Base-by-base conservation (phyloP, 805 yeast genomes). In the Candida ascalaphidarum region DNA sequence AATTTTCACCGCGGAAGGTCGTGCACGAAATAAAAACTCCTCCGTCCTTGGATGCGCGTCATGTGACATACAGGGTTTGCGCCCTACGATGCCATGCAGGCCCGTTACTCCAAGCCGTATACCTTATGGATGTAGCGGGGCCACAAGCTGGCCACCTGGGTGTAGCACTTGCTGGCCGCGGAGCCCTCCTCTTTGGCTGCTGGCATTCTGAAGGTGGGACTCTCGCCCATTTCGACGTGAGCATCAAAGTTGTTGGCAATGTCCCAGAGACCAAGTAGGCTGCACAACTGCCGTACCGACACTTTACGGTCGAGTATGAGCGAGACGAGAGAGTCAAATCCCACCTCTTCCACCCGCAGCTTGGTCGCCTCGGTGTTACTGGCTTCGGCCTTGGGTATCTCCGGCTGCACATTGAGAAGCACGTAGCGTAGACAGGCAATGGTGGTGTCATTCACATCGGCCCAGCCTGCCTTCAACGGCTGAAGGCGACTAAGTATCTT, bases 241-340 rank as follows among this genome's bases (percentile, higher is more conserved):
- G 37, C 36, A 3, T 29, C 31, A 26, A 25, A 44, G 14, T 21
- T 35, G 31, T 45, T 48, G n/a, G 31, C 22, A 4, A 61, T 29
- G 28, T 59, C 61, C 64, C 65, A 61, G 14, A 55, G 24, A 4
- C 61, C 65, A 16, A 60, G 26, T 7, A 50, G 39, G 25, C 61
- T 48, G 36, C 62, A 56, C 7, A 61, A 29, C 5, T 58, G 49
- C 26, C 65, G 34, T 3, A 46, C 43, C 5, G 62, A 41, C 3
- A 58, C 36, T 4, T 32, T 32, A 6, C 51, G 54, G 2, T 32
- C 31, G 4, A 30, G 21, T 0, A 50, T 35, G 13, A 39, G 23
- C 1, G 28, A 31, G 11, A 42, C 35, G n/a, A 56, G 25, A 6
- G 30, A 32, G 4, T 14, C 21, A 4, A 47, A 23, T 2, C 40